These are phyloP conservation scores for Microthyrium microscopicum DNA, from an alignment of 2,329 filamentous ascomycete species.

Conservation along the genomic window DNA sequence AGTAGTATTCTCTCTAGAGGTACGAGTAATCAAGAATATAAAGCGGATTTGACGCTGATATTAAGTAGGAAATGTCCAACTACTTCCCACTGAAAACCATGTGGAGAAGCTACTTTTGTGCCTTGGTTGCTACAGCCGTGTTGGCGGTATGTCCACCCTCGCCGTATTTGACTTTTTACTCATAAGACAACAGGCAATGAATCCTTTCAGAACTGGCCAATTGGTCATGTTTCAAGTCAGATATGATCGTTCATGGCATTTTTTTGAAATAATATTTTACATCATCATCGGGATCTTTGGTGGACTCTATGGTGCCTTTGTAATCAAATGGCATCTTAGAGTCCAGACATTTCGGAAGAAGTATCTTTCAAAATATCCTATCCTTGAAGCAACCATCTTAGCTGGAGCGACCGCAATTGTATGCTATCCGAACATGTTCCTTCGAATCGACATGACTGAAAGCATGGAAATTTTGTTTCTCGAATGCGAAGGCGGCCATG, in stretches of 20 bases:
- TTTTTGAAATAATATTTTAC: slow-evolving; percentile 90
- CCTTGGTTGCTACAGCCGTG: slow-evolving; percentile 82
- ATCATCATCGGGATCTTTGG: slow-evolving; percentile 83
- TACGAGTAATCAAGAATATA: slow-evolving; percentile 13
- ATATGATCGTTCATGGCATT: slow-evolving; percentile 95
- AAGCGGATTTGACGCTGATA: not conserved
- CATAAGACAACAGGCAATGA: slow-evolving; percentile 52
- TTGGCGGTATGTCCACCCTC: slow-evolving; percentile 42
- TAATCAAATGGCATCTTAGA: slow-evolving; percentile 93
- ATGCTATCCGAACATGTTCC: slow-evolving; percentile 92
- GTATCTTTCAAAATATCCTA: slow-evolving; percentile 67
- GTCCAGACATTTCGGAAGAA: slow-evolving; percentile 88
- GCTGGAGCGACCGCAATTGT: slow-evolving; percentile 73
- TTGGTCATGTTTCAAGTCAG: slow-evolving; percentile 98
- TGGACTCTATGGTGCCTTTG: slow-evolving; percentile 85
- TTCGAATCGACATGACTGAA: slow-evolving; percentile 96
- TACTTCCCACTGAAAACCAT: slow-evolving; percentile 94
- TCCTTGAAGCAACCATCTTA: slow-evolving; percentile 72
- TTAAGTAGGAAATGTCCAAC: slow-evolving; percentile 76
- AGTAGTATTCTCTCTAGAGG: slow-evolving; percentile 84
- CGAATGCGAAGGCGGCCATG: slow-evolving; percentile 77
- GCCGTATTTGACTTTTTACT: slow-evolving; percentile 2
- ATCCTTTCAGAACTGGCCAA: slow-evolving; percentile 91
- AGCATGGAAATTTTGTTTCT: slow-evolving; percentile 97
- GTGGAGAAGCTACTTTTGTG: slow-evolving; percentile 97